phyloP scores from a whole-genome alignment of 1,139 yeast species.

The Saccharomyces hybrid region DNA sequence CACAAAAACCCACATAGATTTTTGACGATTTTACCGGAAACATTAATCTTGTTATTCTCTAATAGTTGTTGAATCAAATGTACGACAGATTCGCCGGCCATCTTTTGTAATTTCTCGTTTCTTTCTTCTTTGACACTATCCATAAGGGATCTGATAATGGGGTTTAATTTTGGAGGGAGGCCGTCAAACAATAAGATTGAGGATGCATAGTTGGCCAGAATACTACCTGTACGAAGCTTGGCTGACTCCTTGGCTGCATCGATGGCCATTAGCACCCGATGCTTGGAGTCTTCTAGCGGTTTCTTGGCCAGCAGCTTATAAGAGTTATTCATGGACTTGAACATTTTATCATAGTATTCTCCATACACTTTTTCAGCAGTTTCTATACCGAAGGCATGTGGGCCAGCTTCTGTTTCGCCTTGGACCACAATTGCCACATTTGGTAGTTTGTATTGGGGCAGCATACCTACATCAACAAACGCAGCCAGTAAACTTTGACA shows the following conservation, averaged over 20 bases:
- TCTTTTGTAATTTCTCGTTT: conserved; percentile 53
- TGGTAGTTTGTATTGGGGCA: conserved; percentile 40
- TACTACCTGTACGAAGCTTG: conserved; percentile 49
- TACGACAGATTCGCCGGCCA: conserved; percentile 67
- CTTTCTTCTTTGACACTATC: conserved; percentile 81
- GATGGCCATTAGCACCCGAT: conserved; percentile 57
- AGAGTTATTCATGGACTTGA: conserved; percentile 57
- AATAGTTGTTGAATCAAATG: conserved; percentile 53
- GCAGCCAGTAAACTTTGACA: conserved; percentile 76
- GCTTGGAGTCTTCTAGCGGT: conserved; percentile 72
- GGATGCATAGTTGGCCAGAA: conserved; percentile 70
- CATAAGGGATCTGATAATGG: conserved; percentile 85
- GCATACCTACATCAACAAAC: conserved; percentile 66
- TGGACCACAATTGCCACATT: too few species aligned
- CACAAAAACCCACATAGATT: conserved; percentile 89
- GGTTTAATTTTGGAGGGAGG: conserved; percentile 79
- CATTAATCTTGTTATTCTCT: conserved; percentile 51
- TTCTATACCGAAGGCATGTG: conserved; percentile 78
- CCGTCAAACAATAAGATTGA: conserved; percentile 53
- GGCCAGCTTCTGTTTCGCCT: conserved; percentile 92
- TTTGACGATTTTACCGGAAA: conserved; percentile 81
- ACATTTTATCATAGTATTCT: conserved; percentile 59
- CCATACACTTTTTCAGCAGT: conserved; percentile 65
- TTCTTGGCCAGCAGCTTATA: conserved; percentile 65
- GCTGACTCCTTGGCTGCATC: conserved; percentile 57